Percentiles rank a stretch among this genome's conserved stretches.
Evolutionary conservation across 2,329 filamentous ascomycete genomes (phyloP).

Genomic region (Stachybotrys chartarum): DNA sequence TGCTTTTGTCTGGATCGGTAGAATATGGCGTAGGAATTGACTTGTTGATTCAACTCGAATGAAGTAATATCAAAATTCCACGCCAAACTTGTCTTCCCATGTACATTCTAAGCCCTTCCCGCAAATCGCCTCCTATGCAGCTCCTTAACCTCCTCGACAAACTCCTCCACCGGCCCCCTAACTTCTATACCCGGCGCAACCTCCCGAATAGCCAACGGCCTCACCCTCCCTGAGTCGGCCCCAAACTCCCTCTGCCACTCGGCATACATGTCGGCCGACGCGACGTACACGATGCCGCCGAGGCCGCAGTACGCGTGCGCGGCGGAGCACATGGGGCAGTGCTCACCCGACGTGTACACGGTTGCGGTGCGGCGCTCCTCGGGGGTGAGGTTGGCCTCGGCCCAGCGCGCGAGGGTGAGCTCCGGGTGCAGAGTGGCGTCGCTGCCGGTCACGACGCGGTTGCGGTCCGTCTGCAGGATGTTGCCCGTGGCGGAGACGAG

Average conservation of each 20-base stretch:
- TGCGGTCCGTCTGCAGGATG: constrained; percentile 24
- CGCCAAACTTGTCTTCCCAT: no score
- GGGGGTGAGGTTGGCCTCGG: constrained; percentile 24
- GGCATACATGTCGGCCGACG: constrained; percentile 19
- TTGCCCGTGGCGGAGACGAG: constrained; percentile 18
- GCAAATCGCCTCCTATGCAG: constrained; percentile 10
- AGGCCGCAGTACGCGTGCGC: constrained; percentile 26
- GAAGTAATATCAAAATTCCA: no score
- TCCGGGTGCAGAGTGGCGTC: constrained; percentile 28
- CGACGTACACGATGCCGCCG: constrained; percentile 25
- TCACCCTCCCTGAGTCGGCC: constrained; percentile 9
- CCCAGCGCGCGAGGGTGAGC: constrained; percentile 27
- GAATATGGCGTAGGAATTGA: neutral
- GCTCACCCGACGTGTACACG: constrained; percentile 29
- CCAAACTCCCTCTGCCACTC: constrained; percentile 21
- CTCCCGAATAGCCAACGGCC: constrained; percentile 17
- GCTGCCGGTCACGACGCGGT: constrained; percentile 22
- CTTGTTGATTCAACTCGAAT: no score
- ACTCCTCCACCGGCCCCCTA: constrained; percentile 19
- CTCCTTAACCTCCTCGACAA: constrained; percentile 20
- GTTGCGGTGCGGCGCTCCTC: constrained; percentile 29
- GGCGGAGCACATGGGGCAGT: constrained; percentile 29
- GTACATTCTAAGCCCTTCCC: neutral
- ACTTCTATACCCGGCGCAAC: constrained; percentile 19
- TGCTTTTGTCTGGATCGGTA: neutral